phyloP scores from a whole-genome alignment of 2,329 filamentous ascomycete genomes.

The Fusarium tanahbumbuense region DNA sequence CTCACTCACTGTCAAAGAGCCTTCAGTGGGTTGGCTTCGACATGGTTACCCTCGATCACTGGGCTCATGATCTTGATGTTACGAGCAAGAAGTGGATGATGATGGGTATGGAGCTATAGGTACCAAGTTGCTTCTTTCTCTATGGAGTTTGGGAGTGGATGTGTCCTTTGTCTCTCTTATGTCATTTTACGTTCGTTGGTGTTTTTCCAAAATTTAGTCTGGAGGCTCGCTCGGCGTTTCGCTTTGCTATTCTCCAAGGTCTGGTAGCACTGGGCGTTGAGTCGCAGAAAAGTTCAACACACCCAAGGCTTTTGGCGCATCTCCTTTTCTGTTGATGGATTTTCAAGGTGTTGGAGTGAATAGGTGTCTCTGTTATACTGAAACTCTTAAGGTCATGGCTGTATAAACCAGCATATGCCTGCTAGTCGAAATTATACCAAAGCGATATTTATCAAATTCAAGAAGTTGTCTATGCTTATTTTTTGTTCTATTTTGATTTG shows the following conservation, averaged over 20 bases:
- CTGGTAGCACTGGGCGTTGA: constrained; percentile 38
- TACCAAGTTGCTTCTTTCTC: constrained; percentile 50
- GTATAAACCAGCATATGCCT: constrained; percentile 10
- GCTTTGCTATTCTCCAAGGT: constrained; percentile 25
- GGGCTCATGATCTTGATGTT: constrained; percentile 72
- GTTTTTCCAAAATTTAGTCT: constrained; percentile 34
- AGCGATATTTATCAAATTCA: constrained; percentile 5
- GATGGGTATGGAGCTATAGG: constrained; percentile 86
- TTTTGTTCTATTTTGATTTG: constrained; percentile 14
- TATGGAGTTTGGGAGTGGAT: constrained; percentile 36
- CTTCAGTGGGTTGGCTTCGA: constrained; percentile 95
- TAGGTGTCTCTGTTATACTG: constrained; percentile 23
- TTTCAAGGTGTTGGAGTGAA: constrained; percentile 32
- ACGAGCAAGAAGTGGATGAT: constrained; percentile 86
- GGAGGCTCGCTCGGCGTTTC: constrained; percentile 20
- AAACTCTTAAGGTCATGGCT: constrained; percentile 17
- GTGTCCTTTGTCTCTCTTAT: constrained; percentile 35
- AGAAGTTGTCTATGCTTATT: constrained; percentile 14
- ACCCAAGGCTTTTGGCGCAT: constrained; percentile 30
- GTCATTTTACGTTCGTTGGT: constrained; percentile 30
- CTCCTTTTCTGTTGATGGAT: constrained; percentile 12
- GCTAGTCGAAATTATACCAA: constrained; percentile 30
- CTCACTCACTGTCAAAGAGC: constrained; percentile 78
- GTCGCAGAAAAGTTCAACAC: constrained; percentile 30
- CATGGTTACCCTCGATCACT: constrained; percentile 81